These are phyloP conservation scores for Talaromyces proteolyticus DNA, from an alignment of 495 filamentous ascomycete species.

Conservation along the genomic window DNA sequence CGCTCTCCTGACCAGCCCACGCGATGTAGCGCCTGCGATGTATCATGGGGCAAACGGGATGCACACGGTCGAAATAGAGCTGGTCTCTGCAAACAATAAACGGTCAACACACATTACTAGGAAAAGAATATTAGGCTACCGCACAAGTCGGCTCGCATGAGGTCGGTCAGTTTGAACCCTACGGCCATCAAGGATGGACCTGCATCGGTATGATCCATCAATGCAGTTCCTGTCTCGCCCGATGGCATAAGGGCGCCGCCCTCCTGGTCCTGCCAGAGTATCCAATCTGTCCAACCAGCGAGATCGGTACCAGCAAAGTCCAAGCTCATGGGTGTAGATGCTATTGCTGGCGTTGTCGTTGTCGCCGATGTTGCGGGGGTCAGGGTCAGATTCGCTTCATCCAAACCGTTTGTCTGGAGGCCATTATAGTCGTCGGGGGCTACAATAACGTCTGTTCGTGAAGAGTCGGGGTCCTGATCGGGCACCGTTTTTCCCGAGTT, in stretches of 20 bases:
- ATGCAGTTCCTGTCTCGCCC: no score
- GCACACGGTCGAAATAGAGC: constrained; percentile 53
- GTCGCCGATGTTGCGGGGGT: no score
- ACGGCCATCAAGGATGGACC: no score
- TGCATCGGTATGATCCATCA: no score
- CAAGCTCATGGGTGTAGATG: not conserved
- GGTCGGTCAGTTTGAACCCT: no score
- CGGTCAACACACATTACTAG: not conserved
- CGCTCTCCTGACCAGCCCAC: constrained; percentile 19
- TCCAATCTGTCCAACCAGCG: not conserved
- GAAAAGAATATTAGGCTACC: not conserved
- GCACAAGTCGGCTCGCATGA: constrained; percentile 41
- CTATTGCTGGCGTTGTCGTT: not conserved
- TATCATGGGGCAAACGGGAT: constrained; percentile 48
- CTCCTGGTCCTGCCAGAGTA: not conserved
- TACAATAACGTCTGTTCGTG: no score
- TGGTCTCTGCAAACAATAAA: constrained; percentile 30
- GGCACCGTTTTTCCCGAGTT: no score
- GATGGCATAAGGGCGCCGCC: constrained; percentile 14
- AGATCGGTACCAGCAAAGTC: not conserved
- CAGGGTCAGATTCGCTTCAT: no score
- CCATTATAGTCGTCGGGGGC: no score
- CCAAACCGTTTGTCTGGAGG: no score
- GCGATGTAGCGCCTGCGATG: constrained; percentile 35
- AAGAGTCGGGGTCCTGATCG: no score